phyloP scores from a whole-genome alignment of 177 flowering plant genomes.

The Vitis hybrid region DNA sequence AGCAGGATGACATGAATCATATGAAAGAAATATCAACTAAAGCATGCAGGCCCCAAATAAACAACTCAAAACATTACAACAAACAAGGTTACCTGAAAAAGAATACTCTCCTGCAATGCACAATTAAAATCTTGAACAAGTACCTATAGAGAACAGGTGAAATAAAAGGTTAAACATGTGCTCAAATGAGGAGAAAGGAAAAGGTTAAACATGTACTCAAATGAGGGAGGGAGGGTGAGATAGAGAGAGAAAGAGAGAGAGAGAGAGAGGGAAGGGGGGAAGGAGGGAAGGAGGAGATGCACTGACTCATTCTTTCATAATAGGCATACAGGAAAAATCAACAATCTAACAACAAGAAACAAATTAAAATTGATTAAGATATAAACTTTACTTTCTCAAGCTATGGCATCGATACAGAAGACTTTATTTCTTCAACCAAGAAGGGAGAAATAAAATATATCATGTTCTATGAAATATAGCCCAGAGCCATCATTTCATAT shows the following conservation, averaged over 20 bases:
- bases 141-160: constrained; percentile 35
- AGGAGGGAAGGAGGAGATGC: too few relatives aligned
- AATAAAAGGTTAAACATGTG: background rate
- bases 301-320: too few relatives aligned
- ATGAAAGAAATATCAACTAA: background rate
- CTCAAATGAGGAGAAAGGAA: background rate
- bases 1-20: background rate
- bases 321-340: too few relatives aligned
- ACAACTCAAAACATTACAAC: background rate
- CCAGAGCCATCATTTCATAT: too few relatives aligned
- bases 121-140: constrained; percentile 86
- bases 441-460: too few relatives aligned
- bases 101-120: constrained; percentile 84
- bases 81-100: constrained; percentile 62
- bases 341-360: too few relatives aligned
- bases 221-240: background rate
- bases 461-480: too few relatives aligned
- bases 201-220: background rate
- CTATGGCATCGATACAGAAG: too few relatives aligned
- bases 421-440: too few relatives aligned
- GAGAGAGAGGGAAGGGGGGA: background rate
- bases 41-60: background rate
- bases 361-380: too few relatives aligned
- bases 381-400: too few relatives aligned
- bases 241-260: too few relatives aligned